Evolutionary conservation across 2,329 filamentous ascomycete species (phyloP), one percentile per base, ranked within the genome.

Genomic region (Bipolaris gigantea): DNA sequence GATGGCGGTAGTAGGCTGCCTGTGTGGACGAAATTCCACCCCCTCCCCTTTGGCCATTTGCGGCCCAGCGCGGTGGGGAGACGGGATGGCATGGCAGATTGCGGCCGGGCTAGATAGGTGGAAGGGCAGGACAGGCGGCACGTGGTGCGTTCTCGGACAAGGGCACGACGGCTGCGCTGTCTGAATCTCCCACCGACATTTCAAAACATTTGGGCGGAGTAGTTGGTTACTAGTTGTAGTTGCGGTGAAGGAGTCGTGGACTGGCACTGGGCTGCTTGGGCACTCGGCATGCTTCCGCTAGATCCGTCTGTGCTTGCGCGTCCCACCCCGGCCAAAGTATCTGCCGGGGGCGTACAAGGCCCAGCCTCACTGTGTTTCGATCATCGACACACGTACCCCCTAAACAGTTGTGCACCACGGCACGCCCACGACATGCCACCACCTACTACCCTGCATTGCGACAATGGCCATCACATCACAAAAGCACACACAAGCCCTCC

Each of bases 291-390:
- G 63, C 66, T 71, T 70, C 70, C 59, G 64, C 60, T 61, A 70
- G 67, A 73, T 72, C 69, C 60, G 71, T 71, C 71, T 62, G 71
- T 73, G 72, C 71, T 55, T 48, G 50, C 54, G 56, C 51, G 52
- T 51, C 48, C 61, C 63, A 65, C 61, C 57, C 60, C 59, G 49
- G 52, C 55, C 56, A 59, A 57, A 57, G 64, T 65, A 63, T 61
- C 59, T 64, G 57, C 60, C 69, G 59, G 61, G 60, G 57, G 60
- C 68, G n/a, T 65, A 61, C 63, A 55, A 30, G 27, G 54, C 41
- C 49, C 59, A 68, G 68, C 68, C 59, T 66, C 59, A 55, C 55
- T 53, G 56, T 50, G 63, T 66, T 63, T 62, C 60, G 48, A 55
- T 62, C 56, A 57, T 57, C 59, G 48, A 61, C 56, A 55, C 47